Evolutionary conservation across 139 green algal species (phyloP), one percentile per base, ranked within the genome.

Genomic region (Picochlorum sp.): DNA sequence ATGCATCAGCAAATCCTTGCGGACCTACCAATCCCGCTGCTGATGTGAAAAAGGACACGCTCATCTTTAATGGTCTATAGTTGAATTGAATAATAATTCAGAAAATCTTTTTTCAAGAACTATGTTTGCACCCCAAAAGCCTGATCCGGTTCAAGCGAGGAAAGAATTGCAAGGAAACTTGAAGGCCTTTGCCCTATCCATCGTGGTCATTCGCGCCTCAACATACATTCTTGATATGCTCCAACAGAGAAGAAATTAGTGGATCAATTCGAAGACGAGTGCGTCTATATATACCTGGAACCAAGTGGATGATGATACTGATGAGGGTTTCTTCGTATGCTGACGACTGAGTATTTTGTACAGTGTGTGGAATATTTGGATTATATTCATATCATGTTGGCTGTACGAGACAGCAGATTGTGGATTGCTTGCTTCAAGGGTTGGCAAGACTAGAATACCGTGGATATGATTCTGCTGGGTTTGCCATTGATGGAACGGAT

Each of bases 311-410:
- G 50, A 58, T 26, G 2, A 26, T 30, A 8, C 7, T 26, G 24
- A 58, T 13, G 24, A 58, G 8, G 23, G 23, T 26, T 51, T 26
- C 9, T 14, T 58, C 4, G 28, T 30, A 30, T 5, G 4, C 28
- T 30, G 28, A 30, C 28, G 28, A 30, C 28, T 30, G 28, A 30
- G 4, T 5, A 30, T 6, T 30, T 30, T 30, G 28, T 30, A 30
- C 1, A 26, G 50, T 97, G 90, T 97, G 90, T 69, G 92, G 92
- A 16, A 98, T 98, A 45, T 97, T 98, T 49, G 93, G 92, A 0
- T 97, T 97, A 74, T 91, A 95, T 58, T 96, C 90, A 54, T 94
- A 82, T 65, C 78, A 78, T 21, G 68, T 90, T 5, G 56, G 69
- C 4, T 64, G 65, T 23, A 73, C 85, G 45, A 66, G 89, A 8